A percentile compares a stretch with the other conserved stretches of the same genome.
phyloP scores from a whole-genome alignment of 2,329 filamentous ascomycete genomes.

The Aphanoascus verrucosus region DNA sequence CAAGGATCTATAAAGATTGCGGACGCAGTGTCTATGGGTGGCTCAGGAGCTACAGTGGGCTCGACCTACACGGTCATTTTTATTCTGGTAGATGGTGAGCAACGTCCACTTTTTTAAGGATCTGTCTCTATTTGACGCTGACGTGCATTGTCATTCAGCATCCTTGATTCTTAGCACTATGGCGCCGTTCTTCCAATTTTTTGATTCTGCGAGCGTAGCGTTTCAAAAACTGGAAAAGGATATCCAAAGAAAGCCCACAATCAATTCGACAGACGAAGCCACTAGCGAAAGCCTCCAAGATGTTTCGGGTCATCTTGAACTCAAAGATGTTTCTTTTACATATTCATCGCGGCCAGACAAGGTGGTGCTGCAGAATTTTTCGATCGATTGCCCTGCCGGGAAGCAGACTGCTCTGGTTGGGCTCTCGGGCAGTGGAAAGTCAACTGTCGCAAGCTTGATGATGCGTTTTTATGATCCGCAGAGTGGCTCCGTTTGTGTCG shows the following conservation, averaged over 20 bases:
- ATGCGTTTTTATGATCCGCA: slow-evolving; percentile 65
- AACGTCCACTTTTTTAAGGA: neutral
- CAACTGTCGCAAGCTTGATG: slow-evolving; percentile 29
- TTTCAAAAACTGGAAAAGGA: slow-evolving; percentile 50
- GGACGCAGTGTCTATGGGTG: slow-evolving; percentile 18
- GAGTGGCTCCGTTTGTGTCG: slow-evolving; percentile 60
- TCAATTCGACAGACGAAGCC: slow-evolving; percentile 31
- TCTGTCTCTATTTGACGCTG: neutral
- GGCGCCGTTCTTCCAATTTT: slow-evolving; percentile 41
- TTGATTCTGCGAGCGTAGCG: slow-evolving; percentile 41
- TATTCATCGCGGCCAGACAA: slow-evolving; percentile 25
- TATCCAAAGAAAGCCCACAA: slow-evolving; percentile 43
- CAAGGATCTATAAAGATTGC: slow-evolving; percentile 49
- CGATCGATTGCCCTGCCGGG: slow-evolving; percentile 60
- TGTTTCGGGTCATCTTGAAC: slow-evolving; percentile 25
- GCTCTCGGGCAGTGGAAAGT: slow-evolving; percentile 41
- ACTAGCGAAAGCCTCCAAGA: slow-evolving; percentile 19
- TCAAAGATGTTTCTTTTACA: slow-evolving; percentile 40
- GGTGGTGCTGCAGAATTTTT: slow-evolving; percentile 29
- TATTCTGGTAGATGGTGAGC: slow-evolving; percentile 42
- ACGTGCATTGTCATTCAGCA: slow-evolving; percentile 22
- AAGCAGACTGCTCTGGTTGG: slow-evolving; percentile 73
- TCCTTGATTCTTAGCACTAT: slow-evolving; percentile 39
- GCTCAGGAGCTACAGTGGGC: slow-evolving; percentile 35
- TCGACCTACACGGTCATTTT: slow-evolving; percentile 48